These are phyloP conservation scores for Diplodia mutila DNA, from an alignment of 2,329 filamentous ascomycete genomes.

Conservation along the genomic window DNA sequence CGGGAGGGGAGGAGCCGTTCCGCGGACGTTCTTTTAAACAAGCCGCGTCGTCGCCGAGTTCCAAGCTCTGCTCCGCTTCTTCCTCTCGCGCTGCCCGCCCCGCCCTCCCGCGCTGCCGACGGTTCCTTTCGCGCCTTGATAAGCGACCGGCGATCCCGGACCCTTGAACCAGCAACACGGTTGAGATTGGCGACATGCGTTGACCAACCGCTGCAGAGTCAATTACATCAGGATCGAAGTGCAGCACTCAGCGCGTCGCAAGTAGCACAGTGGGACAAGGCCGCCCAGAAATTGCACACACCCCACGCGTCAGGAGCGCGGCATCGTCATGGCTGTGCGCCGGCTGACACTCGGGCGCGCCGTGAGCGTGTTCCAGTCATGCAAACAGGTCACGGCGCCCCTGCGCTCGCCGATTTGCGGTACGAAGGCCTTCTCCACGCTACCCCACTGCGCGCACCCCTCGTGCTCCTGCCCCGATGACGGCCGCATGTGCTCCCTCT, in stretches of 20 bases:
- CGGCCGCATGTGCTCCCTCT: conserved; percentile 8
- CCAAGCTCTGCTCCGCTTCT: not conserved
- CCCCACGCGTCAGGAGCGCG: conserved; percentile 3
- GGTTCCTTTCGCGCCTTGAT: not conserved
- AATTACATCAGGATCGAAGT: conserved; percentile 17
- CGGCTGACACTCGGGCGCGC: conserved; percentile 18
- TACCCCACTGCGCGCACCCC: conserved; percentile 12
- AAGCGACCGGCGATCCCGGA: conserved; percentile 19
- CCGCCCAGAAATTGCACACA: not conserved
- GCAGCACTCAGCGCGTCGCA: conserved; percentile 12
- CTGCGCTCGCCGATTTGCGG: conserved; percentile 10
- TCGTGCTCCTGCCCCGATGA: conserved; percentile 6
- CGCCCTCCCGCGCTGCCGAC: not conserved
- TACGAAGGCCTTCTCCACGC: conserved; percentile 1
- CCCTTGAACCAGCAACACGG: not conserved
- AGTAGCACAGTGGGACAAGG: conserved; percentile 17
- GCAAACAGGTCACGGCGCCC: conserved; percentile 13
- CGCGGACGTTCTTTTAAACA: conserved; percentile 7
- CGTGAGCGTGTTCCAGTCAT: conserved; percentile 5
- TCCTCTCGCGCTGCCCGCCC: not conserved
- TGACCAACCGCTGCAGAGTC: not conserved
- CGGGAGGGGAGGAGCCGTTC: conserved; percentile 8
- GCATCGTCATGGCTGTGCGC: not conserved
- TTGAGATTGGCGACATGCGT: conserved; percentile 20
- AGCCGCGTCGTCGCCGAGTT: conserved; percentile 3